These are phyloP conservation scores for Beauveria scarabaeidicola DNA, from an alignment of 2,329 filamentous ascomycete species.

Conservation along the genomic window DNA sequence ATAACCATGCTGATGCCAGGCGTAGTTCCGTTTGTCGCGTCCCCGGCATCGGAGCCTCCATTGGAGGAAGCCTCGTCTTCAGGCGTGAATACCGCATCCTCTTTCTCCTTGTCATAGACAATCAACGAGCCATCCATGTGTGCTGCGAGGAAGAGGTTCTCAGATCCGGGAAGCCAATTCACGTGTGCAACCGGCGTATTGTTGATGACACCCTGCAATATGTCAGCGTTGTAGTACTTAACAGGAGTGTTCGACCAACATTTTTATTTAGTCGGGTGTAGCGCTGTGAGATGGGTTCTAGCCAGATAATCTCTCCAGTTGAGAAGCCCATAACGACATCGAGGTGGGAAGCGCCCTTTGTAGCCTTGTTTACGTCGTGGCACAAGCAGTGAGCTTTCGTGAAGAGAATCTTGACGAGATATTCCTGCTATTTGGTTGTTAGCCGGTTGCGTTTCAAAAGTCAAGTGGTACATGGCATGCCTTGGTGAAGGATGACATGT, in stretches of 20 bases:
- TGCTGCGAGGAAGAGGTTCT: slow-evolving; percentile 83
- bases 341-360: slow-evolving; percentile 70
- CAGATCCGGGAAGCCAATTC: slow-evolving; percentile 87
- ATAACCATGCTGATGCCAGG: slow-evolving; percentile 53
- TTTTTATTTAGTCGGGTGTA: slow-evolving; percentile 97
- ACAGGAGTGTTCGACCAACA: slow-evolving; percentile 34
- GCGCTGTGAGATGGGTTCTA: slow-evolving; percentile 91
- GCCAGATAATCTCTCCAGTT: slow-evolving; percentile 96
- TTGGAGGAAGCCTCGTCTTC: slow-evolving; percentile 45
- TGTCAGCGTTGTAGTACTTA: slow-evolving; percentile 1
- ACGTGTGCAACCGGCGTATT: slow-evolving; percentile 78
- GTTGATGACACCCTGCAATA: slow-evolving; percentile 71
- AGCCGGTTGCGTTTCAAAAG: neutral
- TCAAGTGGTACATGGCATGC: slow-evolving; percentile 24
- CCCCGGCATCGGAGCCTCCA: slow-evolving; percentile 52
- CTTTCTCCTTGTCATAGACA: slow-evolving; percentile 96
- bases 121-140: slow-evolving; percentile 87
- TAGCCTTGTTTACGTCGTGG: slow-evolving; percentile 81
- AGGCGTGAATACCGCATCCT: slow-evolving; percentile 69
- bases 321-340: slow-evolving; percentile 95
- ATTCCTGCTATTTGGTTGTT: slow-evolving; percentile 55
- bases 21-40: slow-evolving; percentile 25
- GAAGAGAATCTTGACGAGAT: slow-evolving; percentile 91
- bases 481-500: slow-evolving; percentile 69
- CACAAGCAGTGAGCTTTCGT: slow-evolving; percentile 93